phyloP scores from a whole-genome alignment of 179 eudicot species.

The Beta lomatogona region DNA sequence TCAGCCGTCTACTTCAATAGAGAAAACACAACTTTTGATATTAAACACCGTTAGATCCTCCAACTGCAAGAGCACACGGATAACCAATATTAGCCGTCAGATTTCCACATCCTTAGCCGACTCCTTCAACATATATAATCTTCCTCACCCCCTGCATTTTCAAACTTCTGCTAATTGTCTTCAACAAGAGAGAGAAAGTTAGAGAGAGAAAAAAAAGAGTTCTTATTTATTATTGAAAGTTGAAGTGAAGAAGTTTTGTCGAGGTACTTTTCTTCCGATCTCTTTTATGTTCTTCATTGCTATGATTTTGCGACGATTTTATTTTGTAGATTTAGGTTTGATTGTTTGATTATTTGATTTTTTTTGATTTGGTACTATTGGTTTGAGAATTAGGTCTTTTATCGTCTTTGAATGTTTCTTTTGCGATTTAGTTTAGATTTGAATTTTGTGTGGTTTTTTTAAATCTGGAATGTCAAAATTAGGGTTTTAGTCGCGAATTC shows the following conservation, averaged over 20 bases:
- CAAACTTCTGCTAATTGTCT: slow-evolving; percentile 8
- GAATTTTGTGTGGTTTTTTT: not conserved
- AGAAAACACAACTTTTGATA: slow-evolving; percentile 45
- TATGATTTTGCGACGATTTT: no score
- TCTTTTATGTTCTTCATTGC: not conserved
- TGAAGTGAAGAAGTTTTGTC: not conserved
- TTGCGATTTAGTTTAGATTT: not conserved
- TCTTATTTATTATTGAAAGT: not conserved
- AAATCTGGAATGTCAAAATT: not conserved
- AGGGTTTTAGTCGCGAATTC: not conserved
- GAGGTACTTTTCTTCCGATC: slow-evolving; percentile 21
- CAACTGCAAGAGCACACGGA: slow-evolving; percentile 38
- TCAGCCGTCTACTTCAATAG: slow-evolving; percentile 30
- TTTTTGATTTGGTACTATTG: not conserved
- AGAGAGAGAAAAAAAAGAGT: not conserved
- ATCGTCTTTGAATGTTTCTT: not conserved
- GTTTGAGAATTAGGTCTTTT: not conserved
- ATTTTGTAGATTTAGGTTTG: not conserved
- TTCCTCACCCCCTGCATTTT: not conserved
- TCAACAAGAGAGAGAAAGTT: not conserved
- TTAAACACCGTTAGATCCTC: slow-evolving; percentile 34
- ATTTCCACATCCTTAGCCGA: slow-evolving; percentile 10
- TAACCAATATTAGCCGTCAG: slow-evolving; percentile 39
- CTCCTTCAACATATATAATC: slow-evolving; percentile 27
- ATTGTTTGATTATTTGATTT: no score